phyloP scores from a whole-genome alignment of 2,329 filamentous ascomycete genomes.

The Scytalidium sp. region DNA sequence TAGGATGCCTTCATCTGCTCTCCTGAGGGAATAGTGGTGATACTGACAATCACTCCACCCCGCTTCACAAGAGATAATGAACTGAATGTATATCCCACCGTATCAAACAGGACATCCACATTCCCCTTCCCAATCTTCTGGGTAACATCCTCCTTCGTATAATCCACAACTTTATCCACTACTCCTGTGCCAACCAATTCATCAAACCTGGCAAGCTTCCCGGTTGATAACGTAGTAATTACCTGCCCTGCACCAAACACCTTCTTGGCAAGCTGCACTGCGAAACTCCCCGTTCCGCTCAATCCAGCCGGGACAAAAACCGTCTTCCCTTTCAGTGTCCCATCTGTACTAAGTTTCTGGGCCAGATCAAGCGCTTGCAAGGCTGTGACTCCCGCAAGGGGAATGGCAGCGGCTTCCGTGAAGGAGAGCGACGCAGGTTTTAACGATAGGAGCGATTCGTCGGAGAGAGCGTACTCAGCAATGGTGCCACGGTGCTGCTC shows the following conservation, averaged over 20 bases:
- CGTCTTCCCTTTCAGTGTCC: slow-evolving; percentile 34
- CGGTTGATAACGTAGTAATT: slow-evolving; percentile 41
- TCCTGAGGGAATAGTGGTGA: slow-evolving; percentile 34
- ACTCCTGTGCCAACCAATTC: slow-evolving; percentile 35
- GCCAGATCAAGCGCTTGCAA: slow-evolving; percentile 25
- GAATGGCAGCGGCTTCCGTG: slow-evolving; percentile 36
- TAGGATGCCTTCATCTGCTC: slow-evolving; percentile 29
- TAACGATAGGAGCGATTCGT: background rate
- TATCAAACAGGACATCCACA: slow-evolving; percentile 43
- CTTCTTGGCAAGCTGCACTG: slow-evolving; percentile 41
- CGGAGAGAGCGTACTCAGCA: slow-evolving; percentile 21
- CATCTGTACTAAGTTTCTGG: slow-evolving; percentile 1
- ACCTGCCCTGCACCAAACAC: slow-evolving; percentile 40
- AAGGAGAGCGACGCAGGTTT: slow-evolving; percentile 37
- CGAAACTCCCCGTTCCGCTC: slow-evolving; percentile 35
- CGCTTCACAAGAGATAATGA: slow-evolving; percentile 34
- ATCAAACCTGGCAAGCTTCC: slow-evolving; percentile 34
- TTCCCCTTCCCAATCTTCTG: slow-evolving; percentile 28
- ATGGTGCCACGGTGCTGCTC: slow-evolving; percentile 28
- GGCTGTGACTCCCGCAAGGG: slow-evolving; percentile 35
- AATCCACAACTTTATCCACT: slow-evolving; percentile 39
- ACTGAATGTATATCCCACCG: slow-evolving; percentile 31
- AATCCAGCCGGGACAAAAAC: slow-evolving; percentile 35
- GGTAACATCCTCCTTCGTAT: slow-evolving; percentile 30
- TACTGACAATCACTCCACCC: slow-evolving; percentile 32